Conservation (phyloP, 2,329 filamentous ascomycete genomes). For the Botrytis hyacinthi region DNA sequence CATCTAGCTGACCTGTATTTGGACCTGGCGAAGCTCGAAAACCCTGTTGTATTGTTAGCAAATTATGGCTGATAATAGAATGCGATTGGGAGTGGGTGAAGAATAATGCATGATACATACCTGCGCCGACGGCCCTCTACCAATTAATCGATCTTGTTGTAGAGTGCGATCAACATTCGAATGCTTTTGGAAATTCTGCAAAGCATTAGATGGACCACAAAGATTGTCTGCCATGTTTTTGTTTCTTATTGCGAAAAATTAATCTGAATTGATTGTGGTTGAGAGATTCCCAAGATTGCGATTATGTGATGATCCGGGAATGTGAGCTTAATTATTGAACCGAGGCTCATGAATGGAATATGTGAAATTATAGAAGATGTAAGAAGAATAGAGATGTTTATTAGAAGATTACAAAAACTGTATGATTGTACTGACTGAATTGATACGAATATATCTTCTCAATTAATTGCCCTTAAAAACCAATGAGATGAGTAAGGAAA, state of each 20-base stretch:
- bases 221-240: conserved; percentile 60
- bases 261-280: neutral
- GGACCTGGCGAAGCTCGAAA: conserved; percentile 58
- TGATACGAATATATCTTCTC: neutral
- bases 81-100: neutral
- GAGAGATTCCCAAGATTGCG: neutral
- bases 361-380: neutral
- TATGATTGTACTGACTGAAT: neutral
- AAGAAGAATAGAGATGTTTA: neutral
- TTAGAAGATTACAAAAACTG: neutral
- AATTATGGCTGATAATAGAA: conserved; percentile 1
- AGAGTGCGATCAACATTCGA: conserved; percentile 63
- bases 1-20: conserved; percentile 56
- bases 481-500: conserved; percentile 1
- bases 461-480: neutral
- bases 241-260: neutral
- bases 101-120: conserved; percentile 41
- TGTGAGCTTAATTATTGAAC: neutral
- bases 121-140: conserved; percentile 53
- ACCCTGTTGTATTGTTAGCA: conserved; percentile 45
- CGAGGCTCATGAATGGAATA: conserved; percentile 5
- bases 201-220: conserved; percentile 69
- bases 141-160: conserved; percentile 65
- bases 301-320: conserved; percentile 3
- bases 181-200: conserved; percentile 71